Base-by-base conservation (phyloP, 768 basidiomycete genomes). In the Kwoniella sp. region DNA sequence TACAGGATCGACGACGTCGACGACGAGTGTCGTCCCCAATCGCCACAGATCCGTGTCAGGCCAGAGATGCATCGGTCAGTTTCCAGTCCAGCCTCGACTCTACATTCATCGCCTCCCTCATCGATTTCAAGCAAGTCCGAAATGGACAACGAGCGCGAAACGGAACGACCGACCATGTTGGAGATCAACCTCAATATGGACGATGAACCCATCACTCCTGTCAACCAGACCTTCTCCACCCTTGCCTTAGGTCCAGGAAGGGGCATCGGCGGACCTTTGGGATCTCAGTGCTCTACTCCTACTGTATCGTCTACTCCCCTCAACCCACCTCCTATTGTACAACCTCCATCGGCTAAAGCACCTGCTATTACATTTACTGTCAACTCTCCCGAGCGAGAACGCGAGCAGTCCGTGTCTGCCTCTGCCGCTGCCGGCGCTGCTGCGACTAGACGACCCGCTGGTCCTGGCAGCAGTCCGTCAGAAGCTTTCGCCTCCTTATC, bases 211-310 rank as follows among this genome's bases (percentile, higher is more conserved):
- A 64, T 68, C 37, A 71, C 70, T 3, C 70, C 70, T 29, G 51
- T 71, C 27, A 63, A 67, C 44, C 70, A 71, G 48, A 68, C 67
- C 26, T 71, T 71, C 63, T 63, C 64, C 2, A 44, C 53, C 1
- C 36, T 68, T 10, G 68, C 65, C 17, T 24, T 70, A 2, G 60
- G 58, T 7, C 37, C 40, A 15, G 49, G 52, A 13, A 44, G 7
- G 40, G 52, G 26, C 6, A 37, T 37, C 10, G 36, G 55, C 12
- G 61, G 55, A n/a, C 53, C 37, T 0, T 15, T 64, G 17, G 62
- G 62, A 2, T 62, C 65, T 7, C 60, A 60, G 49, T 60, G 64
- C 22, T 55, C 59, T 7, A 58, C 59, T 8, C 59, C 59, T 8
- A 66, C 54, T 26, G 55, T 58, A 17, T 51, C 53, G 3, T 46